Conservation (phyloP, 2,329 filamentous ascomycete species). For the Sclerotinia sclerotiorum region DNA sequence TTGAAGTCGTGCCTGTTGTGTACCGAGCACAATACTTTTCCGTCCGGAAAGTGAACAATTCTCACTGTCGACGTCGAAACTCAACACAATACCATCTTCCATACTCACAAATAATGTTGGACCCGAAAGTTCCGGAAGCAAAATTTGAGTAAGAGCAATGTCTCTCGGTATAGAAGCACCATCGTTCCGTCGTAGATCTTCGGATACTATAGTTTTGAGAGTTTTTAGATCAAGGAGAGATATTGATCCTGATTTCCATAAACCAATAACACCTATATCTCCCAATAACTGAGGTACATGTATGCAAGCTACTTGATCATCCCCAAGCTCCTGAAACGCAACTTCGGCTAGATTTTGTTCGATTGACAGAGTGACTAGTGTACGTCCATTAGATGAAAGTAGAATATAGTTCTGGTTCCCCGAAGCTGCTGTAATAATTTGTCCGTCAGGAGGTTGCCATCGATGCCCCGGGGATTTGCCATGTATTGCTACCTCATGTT, state of each 20-base stretch:
- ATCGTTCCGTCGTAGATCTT: slow-evolving; percentile 61
- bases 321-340: slow-evolving; percentile 59
- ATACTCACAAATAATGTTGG: slow-evolving; percentile 86
- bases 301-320: slow-evolving; percentile 82
- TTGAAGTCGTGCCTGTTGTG: slow-evolving; percentile 79
- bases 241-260: slow-evolving; percentile 81
- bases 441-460: slow-evolving; percentile 55
- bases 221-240: slow-evolving; percentile 69
- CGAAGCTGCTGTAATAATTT: slow-evolving; percentile 74
- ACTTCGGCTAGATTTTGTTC: slow-evolving; percentile 53
- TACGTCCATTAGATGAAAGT: slow-evolving; percentile 73
- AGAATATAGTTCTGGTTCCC: slow-evolving; percentile 69
- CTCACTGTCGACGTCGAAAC: slow-evolving; percentile 66
- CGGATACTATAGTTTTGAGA: slow-evolving; percentile 64
- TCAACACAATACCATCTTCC: slow-evolving; percentile 88
- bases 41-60: slow-evolving; percentile 66
- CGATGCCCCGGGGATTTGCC: slow-evolving; percentile 59
- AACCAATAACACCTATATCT: slow-evolving; percentile 75
- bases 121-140: slow-evolving; percentile 56
- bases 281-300: slow-evolving; percentile 66
- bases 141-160: slow-evolving; percentile 74
- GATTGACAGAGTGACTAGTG: slow-evolving; percentile 68
- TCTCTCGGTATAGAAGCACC: slow-evolving; percentile 79
- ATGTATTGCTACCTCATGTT: slow-evolving; percentile 59
- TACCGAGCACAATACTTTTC: slow-evolving; percentile 83